These are phyloP conservation scores for Nitzschia putrida DNA, from an alignment of 108 stramenopile species.

Conservation along the genomic window DNA sequence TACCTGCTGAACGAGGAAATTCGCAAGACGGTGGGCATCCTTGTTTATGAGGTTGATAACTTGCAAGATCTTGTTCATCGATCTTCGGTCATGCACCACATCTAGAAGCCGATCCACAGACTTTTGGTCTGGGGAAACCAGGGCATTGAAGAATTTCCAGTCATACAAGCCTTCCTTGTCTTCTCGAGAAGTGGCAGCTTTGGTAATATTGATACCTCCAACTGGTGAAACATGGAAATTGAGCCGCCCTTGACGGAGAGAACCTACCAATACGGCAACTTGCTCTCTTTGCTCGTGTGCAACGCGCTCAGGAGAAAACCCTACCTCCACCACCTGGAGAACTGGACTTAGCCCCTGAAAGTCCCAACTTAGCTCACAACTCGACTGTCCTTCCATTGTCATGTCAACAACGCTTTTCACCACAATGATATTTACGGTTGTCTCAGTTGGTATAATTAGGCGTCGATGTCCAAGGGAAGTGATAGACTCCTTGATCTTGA, in stretches of 20 bases:
- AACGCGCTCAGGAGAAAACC: conserved; percentile 65
- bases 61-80: conserved; percentile 78
- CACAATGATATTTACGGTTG: conserved; percentile 64
- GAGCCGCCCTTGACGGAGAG: conserved; percentile 83
- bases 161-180: conserved; percentile 81
- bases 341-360: conserved; percentile 83
- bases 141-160: conserved; percentile 90
- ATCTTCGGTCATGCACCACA: conserved; percentile 81
- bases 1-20: conserved; percentile 61
- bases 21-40: conserved; percentile 60
- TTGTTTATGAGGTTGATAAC: conserved; percentile 74
- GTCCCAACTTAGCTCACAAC: conserved; percentile 85
- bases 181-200: conserved; percentile 79
- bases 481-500: conserved; percentile 71
- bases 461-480: conserved; percentile 77
- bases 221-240: conserved; percentile 82
- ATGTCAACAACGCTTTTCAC: conserved; percentile 78
- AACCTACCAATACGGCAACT: conserved; percentile 67
- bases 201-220: conserved; percentile 79
- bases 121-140: conserved; percentile 82
- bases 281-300: conserved; percentile 79
- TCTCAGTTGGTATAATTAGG: conserved; percentile 81
- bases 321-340: conserved; percentile 73
- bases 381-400: conserved; percentile 78
- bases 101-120: conserved; percentile 67